Base-by-base conservation (phyloP, 805 yeast genomes). In the Priceomyces fermenticarens region DNA sequence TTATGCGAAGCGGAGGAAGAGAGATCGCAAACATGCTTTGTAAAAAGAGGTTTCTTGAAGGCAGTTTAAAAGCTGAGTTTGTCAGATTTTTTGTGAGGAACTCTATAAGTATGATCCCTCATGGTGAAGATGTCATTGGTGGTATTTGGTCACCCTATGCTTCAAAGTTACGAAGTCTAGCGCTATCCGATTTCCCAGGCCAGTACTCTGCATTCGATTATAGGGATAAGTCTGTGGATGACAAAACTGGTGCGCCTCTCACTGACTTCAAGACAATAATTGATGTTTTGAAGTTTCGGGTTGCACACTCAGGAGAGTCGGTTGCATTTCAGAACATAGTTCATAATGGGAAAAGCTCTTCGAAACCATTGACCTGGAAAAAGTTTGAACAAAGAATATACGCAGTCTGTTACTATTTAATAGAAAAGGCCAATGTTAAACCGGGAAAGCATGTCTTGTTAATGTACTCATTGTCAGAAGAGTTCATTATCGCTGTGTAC, bases 21-120 rank as follows among this genome's bases (percentile, higher is more conserved):
- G 98, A 93, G 52, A 85, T 93, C 47, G 98, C 98, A 0, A 93
- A 90, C 51, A 87, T 81, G 85, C 75, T 81, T 53, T 88, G 86
- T 63, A 87, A 83, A 54, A 78, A 82, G 48, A 76, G 79, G 49
- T 89, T 89, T 56, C 70, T 81, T 32, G 85, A 81, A 48, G 98
- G 98, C 2, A 70, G 76, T n/a, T 65, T 93, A 15, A 73, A 78
- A n/a, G 82, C 95, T 0, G 82, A 78, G 20, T 90, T 80, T 61
- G 88, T 89, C 39, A 88, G 87, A 55, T 93, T 89, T 56, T 83
- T 83, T 45, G 72, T 85, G 16, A 67, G 77, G 23, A 75, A 76
- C 37, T 78, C 89, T 0, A 65, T 88, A 7, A 73, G 81, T 38
- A 74, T 79, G 54, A 65, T 88, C 27, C 84, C 89, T 2, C 79